Evolutionary conservation across 352 stramenopile genomes (phyloP).

Genomic region (Phytopythium cucurbitacearum): DNA sequence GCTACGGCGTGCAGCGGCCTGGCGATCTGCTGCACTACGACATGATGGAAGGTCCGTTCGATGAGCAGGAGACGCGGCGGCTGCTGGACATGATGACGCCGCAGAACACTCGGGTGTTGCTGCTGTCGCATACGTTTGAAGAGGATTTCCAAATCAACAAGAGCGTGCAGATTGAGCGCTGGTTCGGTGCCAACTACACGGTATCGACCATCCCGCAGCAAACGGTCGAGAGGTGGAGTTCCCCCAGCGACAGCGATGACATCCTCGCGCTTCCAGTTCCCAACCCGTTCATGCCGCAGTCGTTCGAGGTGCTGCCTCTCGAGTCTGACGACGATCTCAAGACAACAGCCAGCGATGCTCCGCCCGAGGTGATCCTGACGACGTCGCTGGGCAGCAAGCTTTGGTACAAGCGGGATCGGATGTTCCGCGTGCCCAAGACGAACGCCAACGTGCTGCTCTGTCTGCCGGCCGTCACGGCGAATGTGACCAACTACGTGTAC

Average conservation of each 20-base stretch:
- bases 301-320: constrained; percentile 44
- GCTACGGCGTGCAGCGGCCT: constrained; percentile 25
- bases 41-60: constrained; percentile 44
- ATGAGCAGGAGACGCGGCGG: constrained; percentile 11
- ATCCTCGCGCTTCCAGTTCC: constrained; percentile 9
- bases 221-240: constrained; percentile 21
- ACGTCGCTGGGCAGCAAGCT: constrained; percentile 42
- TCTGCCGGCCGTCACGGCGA: constrained; percentile 39
- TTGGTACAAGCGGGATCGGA: constrained; percentile 70
- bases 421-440: constrained; percentile 62
- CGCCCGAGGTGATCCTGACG: constrained; percentile 27
- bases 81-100: constrained; percentile 43
- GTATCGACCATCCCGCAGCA: constrained; percentile 22
- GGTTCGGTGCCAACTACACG: constrained; percentile 60
- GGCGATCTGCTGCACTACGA: constrained; percentile 58
- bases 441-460: constrained; percentile 65
- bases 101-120: constrained; percentile 50
- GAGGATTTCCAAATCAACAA: constrained; percentile 7
- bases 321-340: constrained; percentile 3
- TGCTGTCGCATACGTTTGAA: constrained; percentile 49
- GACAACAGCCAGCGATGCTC: constrained; percentile 7
- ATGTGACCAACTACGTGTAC: constrained; percentile 44
- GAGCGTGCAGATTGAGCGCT: constrained; percentile 30
- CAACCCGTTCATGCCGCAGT: constrained; percentile 71
- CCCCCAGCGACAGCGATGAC: background rate